phyloP scores from a whole-genome alignment of 768 basidiomycete genomes.

The Pleurotus eryngii region DNA sequence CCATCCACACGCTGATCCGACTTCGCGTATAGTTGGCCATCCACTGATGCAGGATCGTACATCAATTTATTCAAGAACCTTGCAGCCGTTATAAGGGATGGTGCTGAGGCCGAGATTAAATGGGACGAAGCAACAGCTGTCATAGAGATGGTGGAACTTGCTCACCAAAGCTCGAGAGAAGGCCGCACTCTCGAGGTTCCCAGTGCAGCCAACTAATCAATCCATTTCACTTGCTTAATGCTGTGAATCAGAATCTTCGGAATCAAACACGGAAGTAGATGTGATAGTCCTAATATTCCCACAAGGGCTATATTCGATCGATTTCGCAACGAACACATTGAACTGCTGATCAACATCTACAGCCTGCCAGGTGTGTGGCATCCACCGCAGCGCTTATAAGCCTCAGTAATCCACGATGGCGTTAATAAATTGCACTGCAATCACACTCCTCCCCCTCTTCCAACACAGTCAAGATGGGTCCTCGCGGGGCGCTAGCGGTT shows the following conservation, averaged over 20 bases:
- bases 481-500: neutral
- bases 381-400: too few species aligned
- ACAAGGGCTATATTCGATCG: neutral
- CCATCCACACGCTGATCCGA: neutral
- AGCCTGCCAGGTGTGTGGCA: neutral
- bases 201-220: neutral
- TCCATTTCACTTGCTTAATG: neutral
- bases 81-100: constrained; percentile 56
- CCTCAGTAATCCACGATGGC: too few species aligned
- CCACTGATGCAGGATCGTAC: constrained; percentile 56
- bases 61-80: constrained; percentile 62
- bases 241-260: neutral
- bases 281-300: neutral
- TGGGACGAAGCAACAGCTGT: constrained; percentile 72
- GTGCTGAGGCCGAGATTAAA: constrained; percentile 55
- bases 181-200: constrained; percentile 39
- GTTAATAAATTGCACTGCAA: neutral
- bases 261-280: neutral
- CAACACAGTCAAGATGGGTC: neutral
- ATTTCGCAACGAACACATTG: neutral
- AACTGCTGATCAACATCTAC: neutral
- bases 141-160: constrained; percentile 77
- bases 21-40: constrained; percentile 53
- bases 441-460: neutral
- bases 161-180: constrained; percentile 61